Conservation (phyloP, 495 filamentous ascomycete species). For the Choiromyces venosus region DNA sequence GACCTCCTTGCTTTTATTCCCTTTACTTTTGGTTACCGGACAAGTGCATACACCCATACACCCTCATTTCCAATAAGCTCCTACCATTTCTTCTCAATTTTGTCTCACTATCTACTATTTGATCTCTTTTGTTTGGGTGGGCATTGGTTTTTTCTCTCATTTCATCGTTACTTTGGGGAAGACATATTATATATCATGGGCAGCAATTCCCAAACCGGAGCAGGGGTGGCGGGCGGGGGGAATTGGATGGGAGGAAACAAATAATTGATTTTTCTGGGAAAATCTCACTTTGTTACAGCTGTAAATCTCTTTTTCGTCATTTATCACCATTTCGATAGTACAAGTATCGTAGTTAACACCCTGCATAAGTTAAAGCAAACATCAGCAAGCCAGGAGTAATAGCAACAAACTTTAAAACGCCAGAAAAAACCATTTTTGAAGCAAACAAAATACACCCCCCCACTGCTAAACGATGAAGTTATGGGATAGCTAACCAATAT, state of each 20-base stretch:
- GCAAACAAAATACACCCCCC: neutral
- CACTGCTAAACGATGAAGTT: neutral
- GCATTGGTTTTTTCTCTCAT: neutral
- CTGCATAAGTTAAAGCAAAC: neutral
- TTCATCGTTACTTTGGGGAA: neutral
- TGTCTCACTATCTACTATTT: neutral
- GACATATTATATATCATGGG: neutral
- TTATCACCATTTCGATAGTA: neutral
- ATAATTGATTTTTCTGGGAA: neutral
- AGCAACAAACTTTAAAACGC: neutral
- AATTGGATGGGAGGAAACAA: neutral
- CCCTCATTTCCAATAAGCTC: neutral
- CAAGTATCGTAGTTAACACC: neutral
- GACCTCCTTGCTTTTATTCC: neutral
- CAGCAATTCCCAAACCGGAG: neutral
- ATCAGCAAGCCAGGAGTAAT: neutral
- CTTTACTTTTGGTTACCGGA: neutral
- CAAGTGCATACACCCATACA: neutral
- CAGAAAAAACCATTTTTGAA: neutral
- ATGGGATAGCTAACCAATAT: constrained; percentile 51
- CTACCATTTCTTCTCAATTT: neutral
- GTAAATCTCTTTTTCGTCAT: neutral
- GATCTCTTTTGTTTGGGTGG: neutral
- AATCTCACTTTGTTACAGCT: neutral
- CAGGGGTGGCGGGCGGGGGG: neutral